phyloP scores from a whole-genome alignment of 768 basidiomycete genomes.

The Botryobasidium botryosum region DNA sequence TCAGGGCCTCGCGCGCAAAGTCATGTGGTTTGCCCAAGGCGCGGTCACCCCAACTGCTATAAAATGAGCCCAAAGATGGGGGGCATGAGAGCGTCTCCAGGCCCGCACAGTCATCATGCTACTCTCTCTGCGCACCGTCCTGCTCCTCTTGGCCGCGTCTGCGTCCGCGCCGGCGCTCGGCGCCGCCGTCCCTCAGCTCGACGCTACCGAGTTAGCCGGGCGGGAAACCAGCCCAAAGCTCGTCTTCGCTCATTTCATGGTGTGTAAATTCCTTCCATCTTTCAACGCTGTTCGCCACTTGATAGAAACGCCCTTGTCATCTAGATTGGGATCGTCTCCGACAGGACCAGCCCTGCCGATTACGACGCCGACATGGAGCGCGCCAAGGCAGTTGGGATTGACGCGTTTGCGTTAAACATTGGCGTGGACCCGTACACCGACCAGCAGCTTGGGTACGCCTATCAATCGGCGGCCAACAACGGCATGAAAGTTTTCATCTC shows the following conservation, averaged over 20 bases:
- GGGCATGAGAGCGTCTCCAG: too few species aligned
- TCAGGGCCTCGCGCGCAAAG: too few species aligned
- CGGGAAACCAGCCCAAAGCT: too few species aligned
- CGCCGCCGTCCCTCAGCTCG: too few species aligned
- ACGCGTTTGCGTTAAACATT: constrained; percentile 15
- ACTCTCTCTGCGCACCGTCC: too few species aligned
- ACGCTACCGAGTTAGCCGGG: too few species aligned
- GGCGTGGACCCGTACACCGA: constrained; percentile 19
- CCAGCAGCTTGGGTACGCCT: constrained; percentile 18
- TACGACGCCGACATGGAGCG: constrained; percentile 13
- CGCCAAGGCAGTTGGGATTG: constrained; percentile 4
- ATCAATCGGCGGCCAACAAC: constrained; percentile 14
- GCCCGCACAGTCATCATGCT: too few species aligned
- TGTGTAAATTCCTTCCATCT: neutral
- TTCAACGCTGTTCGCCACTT: neutral
- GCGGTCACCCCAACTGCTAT: too few species aligned
- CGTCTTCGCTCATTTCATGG: neutral
- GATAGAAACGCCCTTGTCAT: neutral
- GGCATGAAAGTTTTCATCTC: constrained; percentile 20
- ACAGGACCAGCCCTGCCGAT: constrained; percentile 20
- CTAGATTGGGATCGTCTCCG: constrained; percentile 7
- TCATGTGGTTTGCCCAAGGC: too few species aligned
- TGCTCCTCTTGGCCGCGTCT: too few species aligned
- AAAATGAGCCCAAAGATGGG: too few species aligned
- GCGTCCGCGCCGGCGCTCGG: too few species aligned